Evolutionary conservation across 2,329 filamentous ascomycete species (phyloP).

Genomic region (Trichophyton simii): DNA sequence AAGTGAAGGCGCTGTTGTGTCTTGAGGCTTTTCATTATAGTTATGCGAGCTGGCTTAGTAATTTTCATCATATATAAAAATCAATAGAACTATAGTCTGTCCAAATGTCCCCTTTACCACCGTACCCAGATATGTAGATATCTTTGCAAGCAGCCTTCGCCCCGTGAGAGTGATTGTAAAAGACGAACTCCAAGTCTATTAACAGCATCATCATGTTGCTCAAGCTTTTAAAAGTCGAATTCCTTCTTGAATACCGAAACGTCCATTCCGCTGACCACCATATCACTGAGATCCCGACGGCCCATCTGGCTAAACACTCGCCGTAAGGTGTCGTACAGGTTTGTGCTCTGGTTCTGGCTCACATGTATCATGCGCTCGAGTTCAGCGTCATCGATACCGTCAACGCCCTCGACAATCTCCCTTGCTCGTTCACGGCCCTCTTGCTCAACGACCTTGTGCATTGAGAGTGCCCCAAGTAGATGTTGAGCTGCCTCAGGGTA

Average conservation of each 20-base stretch:
- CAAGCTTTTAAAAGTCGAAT: conserved; percentile 61
- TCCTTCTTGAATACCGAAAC: conserved; percentile 77
- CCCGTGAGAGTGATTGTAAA: not conserved
- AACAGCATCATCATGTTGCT: not conserved
- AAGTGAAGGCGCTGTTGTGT: not conserved
- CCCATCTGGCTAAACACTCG: conserved; percentile 97
- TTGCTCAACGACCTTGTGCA: conserved; percentile 88
- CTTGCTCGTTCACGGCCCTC: conserved; percentile 71
- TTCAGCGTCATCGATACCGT: conserved; percentile 52
- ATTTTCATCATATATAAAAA: not conserved
- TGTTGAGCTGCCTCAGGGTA: conserved; percentile 87
- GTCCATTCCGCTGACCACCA: conserved; percentile 81
- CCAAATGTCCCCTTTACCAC: not conserved
- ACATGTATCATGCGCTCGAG: conserved; percentile 71
- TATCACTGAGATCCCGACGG: conserved; percentile 71
- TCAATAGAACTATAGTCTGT: not conserved
- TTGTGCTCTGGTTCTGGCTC: conserved; percentile 85
- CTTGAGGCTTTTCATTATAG: not conserved
- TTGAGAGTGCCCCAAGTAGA: conserved; percentile 76
- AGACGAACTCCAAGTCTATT: not conserved
- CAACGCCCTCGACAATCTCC: conserved; percentile 58
- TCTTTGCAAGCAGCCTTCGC: not conserved
- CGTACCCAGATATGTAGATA: not conserved
- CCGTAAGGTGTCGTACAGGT: conserved; percentile 85
- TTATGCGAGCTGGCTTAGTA: not conserved